These are phyloP conservation scores for Pyrus bretschneideri DNA, from an alignment of 306 rosid species.

Conservation along the genomic window DNA sequence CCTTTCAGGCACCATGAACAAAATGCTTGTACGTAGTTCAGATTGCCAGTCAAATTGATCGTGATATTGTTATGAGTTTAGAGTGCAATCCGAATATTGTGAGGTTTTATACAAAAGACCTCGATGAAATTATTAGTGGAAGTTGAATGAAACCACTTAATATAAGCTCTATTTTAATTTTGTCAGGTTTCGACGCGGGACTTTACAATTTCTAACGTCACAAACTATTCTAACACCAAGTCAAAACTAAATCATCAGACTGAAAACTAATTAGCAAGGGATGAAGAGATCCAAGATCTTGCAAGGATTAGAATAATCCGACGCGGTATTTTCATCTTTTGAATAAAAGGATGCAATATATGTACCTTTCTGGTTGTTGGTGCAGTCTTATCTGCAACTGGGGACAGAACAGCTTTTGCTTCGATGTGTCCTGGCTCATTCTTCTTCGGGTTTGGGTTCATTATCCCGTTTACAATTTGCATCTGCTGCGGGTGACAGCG, in stretches of 20 bases:
- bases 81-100: not conserved
- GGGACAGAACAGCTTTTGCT: constrained; percentile 45
- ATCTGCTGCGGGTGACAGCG: constrained; percentile 1
- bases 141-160: not conserved
- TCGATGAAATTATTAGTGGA: not conserved
- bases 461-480: constrained; percentile 6
- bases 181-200: not conserved
- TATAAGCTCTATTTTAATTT: not conserved
- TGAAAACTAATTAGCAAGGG: not conserved
- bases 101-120: not conserved
- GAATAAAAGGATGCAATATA: not conserved
- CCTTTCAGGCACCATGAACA: constrained; percentile 1
- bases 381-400: constrained; percentile 33
- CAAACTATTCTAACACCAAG: not conserved
- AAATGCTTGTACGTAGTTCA: not conserved
- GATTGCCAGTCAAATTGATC: not conserved
- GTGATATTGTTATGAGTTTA: not conserved
- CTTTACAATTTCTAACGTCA: not conserved
- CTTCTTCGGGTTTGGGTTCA: constrained; percentile 21
- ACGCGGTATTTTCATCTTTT: not conserved
- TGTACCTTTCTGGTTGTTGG: constrained; percentile 69
- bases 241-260: not conserved
- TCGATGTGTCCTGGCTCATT: constrained; percentile 13
- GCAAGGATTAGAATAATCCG: not conserved
- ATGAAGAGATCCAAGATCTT: not conserved